These are phyloP conservation scores for Marchantia paleacea DNA, from an alignment of 225 moss, liverwort and hornwort species.

Conservation along the genomic window DNA sequence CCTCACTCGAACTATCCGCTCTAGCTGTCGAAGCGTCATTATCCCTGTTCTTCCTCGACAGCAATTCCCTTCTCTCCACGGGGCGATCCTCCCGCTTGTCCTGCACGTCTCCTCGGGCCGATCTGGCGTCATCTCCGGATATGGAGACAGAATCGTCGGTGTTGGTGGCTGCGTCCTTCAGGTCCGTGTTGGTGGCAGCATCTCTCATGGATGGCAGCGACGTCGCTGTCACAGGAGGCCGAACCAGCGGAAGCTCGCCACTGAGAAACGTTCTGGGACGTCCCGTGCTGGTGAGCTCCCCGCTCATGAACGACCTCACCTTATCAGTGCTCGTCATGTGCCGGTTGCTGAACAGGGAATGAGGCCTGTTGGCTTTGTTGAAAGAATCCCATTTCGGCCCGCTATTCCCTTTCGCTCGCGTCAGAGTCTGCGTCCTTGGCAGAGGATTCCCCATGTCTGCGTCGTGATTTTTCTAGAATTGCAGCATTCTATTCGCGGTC, in stretches of 20 bases:
- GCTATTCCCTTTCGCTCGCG: slow-evolving; percentile 31
- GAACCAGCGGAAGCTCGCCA: slow-evolving; percentile 32
- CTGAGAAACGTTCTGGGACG: slow-evolving; percentile 21
- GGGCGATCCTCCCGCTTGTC: slow-evolving; percentile 13
- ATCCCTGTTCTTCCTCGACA: slow-evolving; percentile 2
- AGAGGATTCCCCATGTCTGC: slow-evolving; percentile 37
- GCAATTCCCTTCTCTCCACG: slow-evolving; percentile 13
- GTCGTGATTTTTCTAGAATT: neutral
- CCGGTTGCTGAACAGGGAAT: slow-evolving; percentile 17
- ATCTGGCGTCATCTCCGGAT: neutral
- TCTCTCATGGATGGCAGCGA: neutral
- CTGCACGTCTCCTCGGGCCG: neutral
- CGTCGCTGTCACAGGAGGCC: slow-evolving; percentile 16
- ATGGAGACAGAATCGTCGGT: slow-evolving; percentile 11
- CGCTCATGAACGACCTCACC: slow-evolving; percentile 24
- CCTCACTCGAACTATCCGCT: neutral
- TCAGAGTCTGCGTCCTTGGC: slow-evolving; percentile 36
- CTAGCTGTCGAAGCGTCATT: neutral
- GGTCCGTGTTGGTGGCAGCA: neutral
- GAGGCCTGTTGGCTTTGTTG: slow-evolving; percentile 16
- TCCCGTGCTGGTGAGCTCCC: slow-evolving; percentile 23
- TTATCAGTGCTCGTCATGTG: slow-evolving; percentile 26
- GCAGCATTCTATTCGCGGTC: neutral
- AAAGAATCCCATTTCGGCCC: slow-evolving; percentile 41
- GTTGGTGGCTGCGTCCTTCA: slow-evolving; percentile 33